Base-by-base conservation (phyloP, 1,284 basidiomycete genomes). In the Fomitiporia mediterranea region DNA sequence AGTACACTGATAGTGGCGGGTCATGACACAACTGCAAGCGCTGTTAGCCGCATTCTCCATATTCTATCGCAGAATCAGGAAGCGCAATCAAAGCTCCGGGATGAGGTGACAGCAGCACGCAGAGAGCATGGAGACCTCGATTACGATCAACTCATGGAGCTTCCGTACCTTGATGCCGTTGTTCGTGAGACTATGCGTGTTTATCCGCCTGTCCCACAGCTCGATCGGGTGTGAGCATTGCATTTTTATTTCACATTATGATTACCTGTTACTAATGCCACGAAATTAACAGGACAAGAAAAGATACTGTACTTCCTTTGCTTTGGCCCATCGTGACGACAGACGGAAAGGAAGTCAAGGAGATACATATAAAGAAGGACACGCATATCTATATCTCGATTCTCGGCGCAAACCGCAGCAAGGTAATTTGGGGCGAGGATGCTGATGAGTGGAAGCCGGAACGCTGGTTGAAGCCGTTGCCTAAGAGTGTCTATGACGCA, bases 141-240 rank as follows among this genome's bases (percentile, higher is more conserved):
- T 19, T 74, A 73, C 58, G 74, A 78, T 30, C 66, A 65, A 9
- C 59, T 78, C 7, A 69, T 66, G 50, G 61, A 59, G 0, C 64
- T 78, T 3, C 74, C 74, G 1, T 72, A 69, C 63, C 66, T 80
- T 1, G 76, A 80, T 58, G 74, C 76, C 1, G 71, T 78, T 2
- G 65, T 75, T 5, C 75, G 74, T 51, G 77, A 80, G 60, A 77
- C 75, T 3, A 62, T 79, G 50, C 65, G 77, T 52, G 55, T 78
- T 73, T 77, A 57, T 62, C 74, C 75, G 9, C 74, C 75, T 6
- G 72, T 74, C 13, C 72, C 74, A 9, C 75, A 75, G 55, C 72
- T 77, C n/a, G 67, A 71, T 32, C 61, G 62, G 57, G 44, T 34
- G 38, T 40, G 15, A 17, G 39, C 13, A 21, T 17, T 27, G 11